These are phyloP conservation scores for Naganishia kalamii DNA, from an alignment of 768 basidiomycete species.

Conservation along the genomic window DNA sequence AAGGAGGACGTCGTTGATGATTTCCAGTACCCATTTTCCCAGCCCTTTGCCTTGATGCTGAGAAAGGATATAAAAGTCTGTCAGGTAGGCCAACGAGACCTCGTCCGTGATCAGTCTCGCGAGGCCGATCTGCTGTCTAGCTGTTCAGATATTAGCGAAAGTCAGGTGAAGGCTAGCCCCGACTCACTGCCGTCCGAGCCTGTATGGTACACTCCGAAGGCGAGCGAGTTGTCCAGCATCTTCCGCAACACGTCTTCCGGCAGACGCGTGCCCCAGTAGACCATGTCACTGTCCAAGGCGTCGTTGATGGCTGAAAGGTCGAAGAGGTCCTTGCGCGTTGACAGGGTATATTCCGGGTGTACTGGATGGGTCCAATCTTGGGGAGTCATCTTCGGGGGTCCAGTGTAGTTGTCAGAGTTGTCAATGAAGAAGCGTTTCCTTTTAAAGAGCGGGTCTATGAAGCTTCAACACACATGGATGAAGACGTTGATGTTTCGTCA, in stretches of 20 bases:
- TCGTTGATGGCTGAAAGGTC: constrained; percentile 18
- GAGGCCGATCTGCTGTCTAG: constrained; percentile 19
- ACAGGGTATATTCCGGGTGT: constrained; percentile 16
- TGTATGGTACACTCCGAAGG: not conserved
- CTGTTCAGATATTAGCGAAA: not conserved
- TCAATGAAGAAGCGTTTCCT: no score
- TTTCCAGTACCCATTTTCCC: not conserved
- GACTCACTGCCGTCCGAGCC: not conserved
- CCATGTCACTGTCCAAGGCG: constrained; percentile 14
- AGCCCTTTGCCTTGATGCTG: constrained; percentile 17
- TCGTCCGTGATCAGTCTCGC: constrained; percentile 21
- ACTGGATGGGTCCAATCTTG: constrained; percentile 11
- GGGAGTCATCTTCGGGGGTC: not conserved
- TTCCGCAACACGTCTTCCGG: not conserved
- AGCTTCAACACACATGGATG: no score
- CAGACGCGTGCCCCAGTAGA: constrained; percentile 18
- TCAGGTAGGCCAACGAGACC: constrained; percentile 22
- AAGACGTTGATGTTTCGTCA: no score
- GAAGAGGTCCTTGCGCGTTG: constrained; percentile 7
- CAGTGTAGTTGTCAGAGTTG: no score
- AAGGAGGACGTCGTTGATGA: constrained; percentile 10
- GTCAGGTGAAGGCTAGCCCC: not conserved
- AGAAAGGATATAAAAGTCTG: constrained; percentile 21
- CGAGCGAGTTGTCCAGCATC: constrained; percentile 17
- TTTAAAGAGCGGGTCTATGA: no score